Conservation (phyloP, 108 stramenopile species). For the Cyclostephanos tholiformis region DNA sequence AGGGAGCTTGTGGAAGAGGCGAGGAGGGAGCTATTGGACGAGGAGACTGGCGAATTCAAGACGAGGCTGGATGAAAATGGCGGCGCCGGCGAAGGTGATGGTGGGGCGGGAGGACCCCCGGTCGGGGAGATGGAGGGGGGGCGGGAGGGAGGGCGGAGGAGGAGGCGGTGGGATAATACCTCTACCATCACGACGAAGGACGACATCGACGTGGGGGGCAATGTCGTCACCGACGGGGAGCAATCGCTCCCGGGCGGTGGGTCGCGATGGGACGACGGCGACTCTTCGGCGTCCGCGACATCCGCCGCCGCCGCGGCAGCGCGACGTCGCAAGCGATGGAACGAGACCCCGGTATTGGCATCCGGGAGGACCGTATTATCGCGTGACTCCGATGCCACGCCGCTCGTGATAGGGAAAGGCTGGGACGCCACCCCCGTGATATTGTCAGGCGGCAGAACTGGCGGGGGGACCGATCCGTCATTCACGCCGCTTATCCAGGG, state of each 20-base stretch:
- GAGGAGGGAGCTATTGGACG: slow-evolving; percentile 57
- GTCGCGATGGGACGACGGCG: slow-evolving; percentile 76
- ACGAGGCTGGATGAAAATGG: slow-evolving; percentile 7
- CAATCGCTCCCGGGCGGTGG: slow-evolving; percentile 35
- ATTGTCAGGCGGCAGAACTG: slow-evolving; percentile 36
- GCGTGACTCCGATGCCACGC: slow-evolving; percentile 65
- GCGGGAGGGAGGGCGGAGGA: slow-evolving; percentile 45
- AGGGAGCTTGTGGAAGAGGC: slow-evolving; percentile 69
- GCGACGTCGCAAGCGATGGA: slow-evolving; percentile 87
- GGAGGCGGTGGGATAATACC: slow-evolving; percentile 83
- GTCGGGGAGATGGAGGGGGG: not conserved
- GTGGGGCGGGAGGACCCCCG: slow-evolving; percentile 17
- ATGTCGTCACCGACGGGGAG: slow-evolving; percentile 68
- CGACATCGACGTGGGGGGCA: slow-evolving; percentile 34
- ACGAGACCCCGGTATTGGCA: slow-evolving; percentile 80
- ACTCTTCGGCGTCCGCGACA: slow-evolving; percentile 21
- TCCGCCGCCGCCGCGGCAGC: slow-evolving; percentile 34
- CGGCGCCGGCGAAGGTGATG: not conserved
- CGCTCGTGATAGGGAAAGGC: slow-evolving; percentile 43
- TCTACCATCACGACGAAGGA: slow-evolving; percentile 10
- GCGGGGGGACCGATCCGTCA: slow-evolving; percentile 20
- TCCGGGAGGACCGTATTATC: no score
- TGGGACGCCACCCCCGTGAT: slow-evolving; percentile 89
- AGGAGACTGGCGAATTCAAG: slow-evolving; percentile 45
- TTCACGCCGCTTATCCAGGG: slow-evolving; percentile 44